Evolutionary conservation across 140 eudicot species (phyloP).

Genomic region (Flaveria floridana): DNA sequence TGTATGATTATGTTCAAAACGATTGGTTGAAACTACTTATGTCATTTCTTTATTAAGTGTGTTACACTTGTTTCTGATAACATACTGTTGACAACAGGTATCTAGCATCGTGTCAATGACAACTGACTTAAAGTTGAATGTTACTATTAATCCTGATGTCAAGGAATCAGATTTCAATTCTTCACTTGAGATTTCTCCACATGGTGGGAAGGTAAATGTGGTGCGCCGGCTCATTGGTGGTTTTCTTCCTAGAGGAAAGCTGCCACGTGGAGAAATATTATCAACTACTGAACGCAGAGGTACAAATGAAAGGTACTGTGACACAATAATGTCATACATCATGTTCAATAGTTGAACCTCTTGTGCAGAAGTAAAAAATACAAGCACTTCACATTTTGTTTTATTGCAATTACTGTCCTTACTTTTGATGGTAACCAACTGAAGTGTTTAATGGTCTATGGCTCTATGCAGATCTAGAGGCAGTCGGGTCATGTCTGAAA

Average conservation of each 20-base stretch:
- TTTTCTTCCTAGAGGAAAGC: slow-evolving; percentile 42
- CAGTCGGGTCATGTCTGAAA: slow-evolving; percentile 35
- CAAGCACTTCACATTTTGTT: background rate
- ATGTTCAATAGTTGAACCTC: background rate
- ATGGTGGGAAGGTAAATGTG: slow-evolving; percentile 46
- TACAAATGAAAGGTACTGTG: slow-evolving; percentile 52
- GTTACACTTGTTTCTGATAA: no score
- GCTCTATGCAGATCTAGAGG: slow-evolving; percentile 45
- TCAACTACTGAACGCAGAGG: slow-evolving; percentile 44
- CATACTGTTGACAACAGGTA: slow-evolving; percentile 24
- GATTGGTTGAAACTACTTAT: no score
- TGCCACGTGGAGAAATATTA: background rate
- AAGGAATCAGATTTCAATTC: slow-evolving; percentile 42
- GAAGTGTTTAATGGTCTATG: background rate
- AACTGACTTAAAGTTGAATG: slow-evolving; percentile 48
- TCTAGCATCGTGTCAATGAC: slow-evolving; percentile 37
- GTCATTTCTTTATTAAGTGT: no score
- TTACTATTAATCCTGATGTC: slow-evolving; percentile 40
- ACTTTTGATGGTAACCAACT: background rate
- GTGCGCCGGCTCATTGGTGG: slow-evolving; percentile 48
- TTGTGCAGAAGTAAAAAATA: background rate
- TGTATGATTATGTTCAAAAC: no score
- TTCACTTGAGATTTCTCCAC: slow-evolving; percentile 36
- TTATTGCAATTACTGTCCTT: background rate
- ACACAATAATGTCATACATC: background rate